These are phyloP conservation scores for Stylosanthes scabra DNA, from an alignment of 331 rosid genomes.

Conservation along the genomic window DNA sequence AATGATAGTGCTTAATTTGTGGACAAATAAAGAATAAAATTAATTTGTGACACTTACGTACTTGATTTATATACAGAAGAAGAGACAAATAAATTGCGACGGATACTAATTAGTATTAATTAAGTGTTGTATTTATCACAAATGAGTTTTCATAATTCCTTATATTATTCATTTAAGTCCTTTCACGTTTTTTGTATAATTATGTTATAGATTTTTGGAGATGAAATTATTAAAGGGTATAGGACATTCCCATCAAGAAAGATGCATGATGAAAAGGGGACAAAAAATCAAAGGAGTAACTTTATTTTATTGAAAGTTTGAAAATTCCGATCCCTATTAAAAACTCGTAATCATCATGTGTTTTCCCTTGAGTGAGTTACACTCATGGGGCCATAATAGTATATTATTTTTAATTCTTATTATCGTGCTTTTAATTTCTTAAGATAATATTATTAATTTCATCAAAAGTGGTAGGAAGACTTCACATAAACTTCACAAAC, in stretches of 20 bases:
- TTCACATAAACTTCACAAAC: too few species aligned
- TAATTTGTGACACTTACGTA: not conserved
- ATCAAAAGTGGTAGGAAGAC: too few species aligned
- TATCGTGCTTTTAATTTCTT: too few species aligned
- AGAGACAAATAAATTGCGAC: not conserved
- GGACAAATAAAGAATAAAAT: not conserved
- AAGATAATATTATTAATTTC: too few species aligned
- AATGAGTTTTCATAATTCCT: not conserved
- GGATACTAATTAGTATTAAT: not conserved
- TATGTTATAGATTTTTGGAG: not conserved
- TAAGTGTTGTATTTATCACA: not conserved
- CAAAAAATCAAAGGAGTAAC: not conserved
- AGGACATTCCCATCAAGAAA: too few species aligned
- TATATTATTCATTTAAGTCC: not conserved
- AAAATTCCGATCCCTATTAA: too few species aligned
- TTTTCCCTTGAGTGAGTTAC: too few species aligned
- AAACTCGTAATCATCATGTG: not conserved
- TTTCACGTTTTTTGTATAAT: not conserved
- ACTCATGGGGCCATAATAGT: too few species aligned
- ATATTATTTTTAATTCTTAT: too few species aligned
- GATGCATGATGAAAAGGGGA: too few species aligned
- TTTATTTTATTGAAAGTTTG: too few species aligned
- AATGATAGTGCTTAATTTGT: not conserved
- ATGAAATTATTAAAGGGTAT: not conserved
- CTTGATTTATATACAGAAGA: not conserved